Conservation (phyloP, 805 yeast genomes). For the Saturnispora galanensis region DNA sequence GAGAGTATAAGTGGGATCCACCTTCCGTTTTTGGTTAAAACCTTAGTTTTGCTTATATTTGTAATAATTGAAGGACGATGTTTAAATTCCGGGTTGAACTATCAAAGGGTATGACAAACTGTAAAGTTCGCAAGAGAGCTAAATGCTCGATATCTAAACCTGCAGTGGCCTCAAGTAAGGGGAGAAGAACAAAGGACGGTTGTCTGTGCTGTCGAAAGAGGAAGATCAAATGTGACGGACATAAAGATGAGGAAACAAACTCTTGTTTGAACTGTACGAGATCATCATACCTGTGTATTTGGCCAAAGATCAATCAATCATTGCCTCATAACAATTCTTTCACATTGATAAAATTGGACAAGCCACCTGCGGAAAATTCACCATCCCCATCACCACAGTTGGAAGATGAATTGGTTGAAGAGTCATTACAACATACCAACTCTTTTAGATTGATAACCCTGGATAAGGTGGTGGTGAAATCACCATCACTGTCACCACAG, state of each 20-base stretch:
- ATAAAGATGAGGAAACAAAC: conserved; percentile 10
- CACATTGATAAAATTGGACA: conserved; percentile 12
- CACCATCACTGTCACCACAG: too few species aligned
- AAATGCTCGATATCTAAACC: neutral
- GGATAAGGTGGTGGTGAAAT: too few species aligned
- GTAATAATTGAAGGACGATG: too few species aligned
- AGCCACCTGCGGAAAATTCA: neutral
- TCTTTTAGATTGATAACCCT: too few species aligned
- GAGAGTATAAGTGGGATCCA: too few species aligned
- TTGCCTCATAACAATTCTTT: conserved; percentile 15
- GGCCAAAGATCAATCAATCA: conserved; percentile 14
- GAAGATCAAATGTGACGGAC: conserved; percentile 20
- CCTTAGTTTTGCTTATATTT: too few species aligned
- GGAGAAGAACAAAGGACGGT: conserved; percentile 13
- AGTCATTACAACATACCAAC: too few species aligned
- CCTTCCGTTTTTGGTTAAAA: too few species aligned
- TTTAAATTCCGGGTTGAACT: too few species aligned
- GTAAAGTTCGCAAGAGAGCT: neutral
- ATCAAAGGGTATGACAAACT: too few species aligned
- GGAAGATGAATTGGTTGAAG: too few species aligned
- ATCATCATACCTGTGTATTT: conserved; percentile 11
- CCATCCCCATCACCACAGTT: too few species aligned
- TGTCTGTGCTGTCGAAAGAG: conserved; percentile 23
- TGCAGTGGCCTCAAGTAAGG: neutral
- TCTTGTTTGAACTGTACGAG: conserved; percentile 14